Percentiles rank a stretch among this genome's conserved stretches.
Conservation (phyloP, 78 protist species). For the Diacronema lutheri region DNA sequence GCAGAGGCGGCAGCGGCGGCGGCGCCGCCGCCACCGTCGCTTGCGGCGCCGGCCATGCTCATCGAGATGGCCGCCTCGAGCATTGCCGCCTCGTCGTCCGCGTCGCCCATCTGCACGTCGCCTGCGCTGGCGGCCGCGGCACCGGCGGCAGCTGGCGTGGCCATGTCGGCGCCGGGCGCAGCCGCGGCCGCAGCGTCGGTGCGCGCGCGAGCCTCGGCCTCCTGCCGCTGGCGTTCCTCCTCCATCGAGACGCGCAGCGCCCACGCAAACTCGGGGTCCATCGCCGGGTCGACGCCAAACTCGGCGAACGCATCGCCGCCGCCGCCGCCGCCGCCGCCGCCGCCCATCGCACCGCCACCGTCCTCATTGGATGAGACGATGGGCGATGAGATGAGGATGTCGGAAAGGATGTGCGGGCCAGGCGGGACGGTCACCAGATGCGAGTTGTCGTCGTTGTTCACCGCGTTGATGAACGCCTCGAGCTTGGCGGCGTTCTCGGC, state of each 20-base stretch:
- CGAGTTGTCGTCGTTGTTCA: constrained; percentile 80
- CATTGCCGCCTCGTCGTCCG: background rate
- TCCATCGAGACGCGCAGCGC: constrained; percentile 86
- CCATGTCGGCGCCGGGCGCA: background rate
- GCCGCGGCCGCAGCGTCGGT: constrained; percentile 31
- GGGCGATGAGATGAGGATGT: constrained; percentile 66
- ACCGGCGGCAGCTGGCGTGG: too few species aligned
- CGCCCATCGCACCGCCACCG: background rate
- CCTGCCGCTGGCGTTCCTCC: constrained; percentile 80
- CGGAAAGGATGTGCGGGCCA: constrained; percentile 80
- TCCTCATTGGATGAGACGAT: constrained; percentile 13
- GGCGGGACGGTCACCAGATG: constrained; percentile 83
- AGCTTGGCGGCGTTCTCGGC: constrained; percentile 74
- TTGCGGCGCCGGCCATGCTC: background rate
- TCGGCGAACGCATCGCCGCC: constrained; percentile 36
- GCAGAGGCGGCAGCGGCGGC: too few species aligned
- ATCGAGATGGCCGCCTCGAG: constrained; percentile 10
- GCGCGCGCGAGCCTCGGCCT: constrained; percentile 54
- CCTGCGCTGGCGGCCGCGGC: background rate
- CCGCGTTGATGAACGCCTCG: constrained; percentile 77
- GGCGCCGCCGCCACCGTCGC: background rate
- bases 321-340: constrained; percentile 36
- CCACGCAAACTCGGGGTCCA: constrained; percentile 79
- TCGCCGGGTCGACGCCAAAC: constrained; percentile 57
- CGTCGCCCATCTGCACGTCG: background rate